A percentile compares a stretch with the other conserved stretches of the same genome.
These are phyloP conservation scores for Pulveroboletus sp. DNA, from an alignment of 768 basidiomycete genomes.

Conservation along the genomic window DNA sequence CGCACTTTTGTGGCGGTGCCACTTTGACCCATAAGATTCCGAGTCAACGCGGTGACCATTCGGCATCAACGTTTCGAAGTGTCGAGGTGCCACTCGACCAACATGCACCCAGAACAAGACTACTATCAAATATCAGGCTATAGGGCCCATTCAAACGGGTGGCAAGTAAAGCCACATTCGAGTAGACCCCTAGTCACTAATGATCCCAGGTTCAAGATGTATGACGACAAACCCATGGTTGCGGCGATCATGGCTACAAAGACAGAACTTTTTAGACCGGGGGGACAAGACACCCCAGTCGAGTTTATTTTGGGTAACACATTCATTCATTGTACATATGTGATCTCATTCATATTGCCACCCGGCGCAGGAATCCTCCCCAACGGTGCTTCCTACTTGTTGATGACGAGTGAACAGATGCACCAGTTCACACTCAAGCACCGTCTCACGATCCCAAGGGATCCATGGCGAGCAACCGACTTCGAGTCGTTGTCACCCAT, in stretches of 20 bases:
- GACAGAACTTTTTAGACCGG: slow-evolving; percentile 31
- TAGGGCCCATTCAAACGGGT: slow-evolving; percentile 28
- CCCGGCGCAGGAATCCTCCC: slow-evolving; percentile 42
- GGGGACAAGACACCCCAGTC: slow-evolving; percentile 26
- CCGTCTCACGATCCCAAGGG: slow-evolving; percentile 12
- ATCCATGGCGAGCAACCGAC: slow-evolving; percentile 15
- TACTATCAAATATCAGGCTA: slow-evolving; percentile 31
- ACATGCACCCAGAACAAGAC: slow-evolving; percentile 13
- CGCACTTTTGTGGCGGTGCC: too few relatives aligned
- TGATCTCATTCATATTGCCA: not conserved
- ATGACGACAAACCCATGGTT: slow-evolving; percentile 36
- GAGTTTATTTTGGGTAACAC: slow-evolving; percentile 45
- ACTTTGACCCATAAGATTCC: too few relatives aligned
- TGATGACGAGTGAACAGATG: slow-evolving; percentile 37
- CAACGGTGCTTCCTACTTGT: slow-evolving; percentile 43
- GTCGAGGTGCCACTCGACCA: not conserved
- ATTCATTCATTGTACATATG: not conserved
- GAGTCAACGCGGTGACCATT: too few relatives aligned
- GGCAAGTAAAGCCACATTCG: slow-evolving; percentile 6
- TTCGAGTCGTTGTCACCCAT: slow-evolving; percentile 52
- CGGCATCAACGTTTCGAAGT: too few relatives aligned
- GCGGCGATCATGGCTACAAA: slow-evolving; percentile 24
- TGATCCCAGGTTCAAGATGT: slow-evolving; percentile 25
- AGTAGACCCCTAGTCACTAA: not conserved
- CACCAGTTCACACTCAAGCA: slow-evolving; percentile 19